Evolutionary conservation across 495 filamentous ascomycete genomes (phyloP).

Genomic region (Lasiosphaeriaceae sp.): DNA sequence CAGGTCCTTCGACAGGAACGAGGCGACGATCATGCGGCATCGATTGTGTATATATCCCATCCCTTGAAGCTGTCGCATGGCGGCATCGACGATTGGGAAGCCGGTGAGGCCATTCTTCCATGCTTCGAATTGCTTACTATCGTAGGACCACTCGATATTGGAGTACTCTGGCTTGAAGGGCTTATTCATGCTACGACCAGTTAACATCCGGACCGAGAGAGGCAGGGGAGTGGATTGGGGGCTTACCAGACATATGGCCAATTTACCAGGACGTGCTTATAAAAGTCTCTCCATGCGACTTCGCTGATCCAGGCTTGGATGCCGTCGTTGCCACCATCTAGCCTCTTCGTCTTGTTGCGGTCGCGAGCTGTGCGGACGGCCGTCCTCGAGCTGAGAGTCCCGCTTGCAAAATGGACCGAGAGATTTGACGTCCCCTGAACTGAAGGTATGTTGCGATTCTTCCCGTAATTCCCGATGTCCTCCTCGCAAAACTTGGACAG

Average conservation of each 20-base stretch:
- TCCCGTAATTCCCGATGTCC: constrained; percentile 58
- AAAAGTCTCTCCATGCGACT: constrained; percentile 90
- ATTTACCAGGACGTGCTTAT: constrained; percentile 78
- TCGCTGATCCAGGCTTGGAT: constrained; percentile 80
- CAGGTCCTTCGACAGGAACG: constrained; percentile 83
- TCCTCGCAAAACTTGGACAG: constrained; percentile 68
- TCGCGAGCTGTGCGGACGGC: constrained; percentile 63
- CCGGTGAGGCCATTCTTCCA: constrained; percentile 81
- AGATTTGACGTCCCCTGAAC: constrained; percentile 63
- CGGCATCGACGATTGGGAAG: constrained; percentile 84
- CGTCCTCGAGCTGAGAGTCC: constrained; percentile 74
- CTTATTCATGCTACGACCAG: constrained; percentile 73
- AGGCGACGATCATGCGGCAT: constrained; percentile 81
- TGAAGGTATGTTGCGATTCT: constrained; percentile 58
- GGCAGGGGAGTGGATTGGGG: neutral
- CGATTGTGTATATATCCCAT: constrained; percentile 89
- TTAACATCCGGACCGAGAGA: constrained; percentile 1
- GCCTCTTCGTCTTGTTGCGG: constrained; percentile 61
- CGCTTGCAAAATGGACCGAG: constrained; percentile 75
- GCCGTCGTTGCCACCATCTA: constrained; percentile 66
- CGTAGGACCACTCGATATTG: constrained; percentile 79
- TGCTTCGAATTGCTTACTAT: constrained; percentile 59
- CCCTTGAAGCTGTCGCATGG: constrained; percentile 75
- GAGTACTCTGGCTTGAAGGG: constrained; percentile 87
- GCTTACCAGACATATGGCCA: constrained; percentile 85